These are phyloP conservation scores for Scytalidium sp. DNA, from an alignment of 2,329 filamentous ascomycete species.

Conservation along the genomic window DNA sequence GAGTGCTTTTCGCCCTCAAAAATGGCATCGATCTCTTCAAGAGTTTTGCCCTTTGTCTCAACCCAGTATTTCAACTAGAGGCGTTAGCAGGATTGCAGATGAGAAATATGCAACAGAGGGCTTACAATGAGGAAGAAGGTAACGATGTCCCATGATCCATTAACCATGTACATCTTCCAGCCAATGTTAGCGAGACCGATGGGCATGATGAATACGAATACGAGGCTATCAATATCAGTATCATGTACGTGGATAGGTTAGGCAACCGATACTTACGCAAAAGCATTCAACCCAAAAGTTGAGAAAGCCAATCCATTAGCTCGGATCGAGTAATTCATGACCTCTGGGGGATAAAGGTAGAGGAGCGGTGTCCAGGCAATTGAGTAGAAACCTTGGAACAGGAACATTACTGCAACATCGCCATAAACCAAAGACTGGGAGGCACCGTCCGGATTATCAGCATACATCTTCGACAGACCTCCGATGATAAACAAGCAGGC, in stretches of 20 bases:
- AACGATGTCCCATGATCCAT: slow-evolving; percentile 21
- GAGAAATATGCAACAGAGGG: background rate
- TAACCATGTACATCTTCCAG: slow-evolving; percentile 47
- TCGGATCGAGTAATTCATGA: slow-evolving; percentile 47
- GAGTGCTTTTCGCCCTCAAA: slow-evolving; percentile 31
- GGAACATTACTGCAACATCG: slow-evolving; percentile 45
- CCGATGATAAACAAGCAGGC: slow-evolving; percentile 49
- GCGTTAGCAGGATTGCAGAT: background rate
- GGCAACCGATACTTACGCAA: slow-evolving; percentile 22
- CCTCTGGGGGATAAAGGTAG: slow-evolving; percentile 45
- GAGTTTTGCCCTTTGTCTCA: slow-evolving; percentile 34
- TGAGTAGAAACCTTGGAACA: slow-evolving; percentile 48
- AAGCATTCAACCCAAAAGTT: slow-evolving; percentile 24
- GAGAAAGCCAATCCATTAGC: slow-evolving; percentile 43
- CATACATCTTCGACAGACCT: slow-evolving; percentile 39
- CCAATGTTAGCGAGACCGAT: slow-evolving; percentile 40
- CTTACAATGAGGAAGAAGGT: slow-evolving; percentile 19
- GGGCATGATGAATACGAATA: slow-evolving; percentile 39
- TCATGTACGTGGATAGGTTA: background rate
- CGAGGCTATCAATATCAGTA: slow-evolving; percentile 25
- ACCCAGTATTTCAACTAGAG: slow-evolving; percentile 27
- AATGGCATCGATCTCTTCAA: slow-evolving; percentile 36
- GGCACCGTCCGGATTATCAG: slow-evolving; percentile 11
- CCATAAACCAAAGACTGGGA: slow-evolving; percentile 33
- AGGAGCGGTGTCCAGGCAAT: slow-evolving; percentile 47